phyloP scores from a whole-genome alignment of 2,329 filamentous ascomycete genomes.

The Arachnopeziza araneosa region DNA sequence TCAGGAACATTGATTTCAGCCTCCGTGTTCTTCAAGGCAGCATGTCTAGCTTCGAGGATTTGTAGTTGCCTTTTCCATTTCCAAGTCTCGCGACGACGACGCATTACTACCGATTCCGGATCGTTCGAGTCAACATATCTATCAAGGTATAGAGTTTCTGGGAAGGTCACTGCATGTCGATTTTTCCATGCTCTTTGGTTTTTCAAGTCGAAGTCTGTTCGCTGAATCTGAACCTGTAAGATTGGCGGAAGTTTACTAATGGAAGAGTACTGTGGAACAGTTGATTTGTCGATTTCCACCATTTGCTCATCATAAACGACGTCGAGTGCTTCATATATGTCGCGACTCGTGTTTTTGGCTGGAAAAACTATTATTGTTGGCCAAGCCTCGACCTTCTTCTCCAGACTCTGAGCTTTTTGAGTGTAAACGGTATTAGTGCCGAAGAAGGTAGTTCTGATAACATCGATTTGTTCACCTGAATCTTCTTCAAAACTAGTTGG shows the following conservation, averaged over 20 bases:
- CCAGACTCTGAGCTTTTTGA: constrained; percentile 43
- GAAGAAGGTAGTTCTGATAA: constrained; percentile 66
- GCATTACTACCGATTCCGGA: constrained; percentile 52
- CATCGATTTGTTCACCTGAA: constrained; percentile 73
- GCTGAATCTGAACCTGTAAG: constrained; percentile 83
- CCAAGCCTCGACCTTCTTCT: constrained; percentile 38
- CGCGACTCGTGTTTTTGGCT: constrained; percentile 43
- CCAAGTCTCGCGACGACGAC: constrained; percentile 67
- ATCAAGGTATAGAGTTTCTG: constrained; percentile 78
- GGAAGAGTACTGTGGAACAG: constrained; percentile 60
- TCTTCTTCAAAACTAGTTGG: constrained; percentile 56
- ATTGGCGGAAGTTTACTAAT: constrained; percentile 77
- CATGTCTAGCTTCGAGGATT: constrained; percentile 40
- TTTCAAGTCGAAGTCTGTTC: constrained; percentile 65
- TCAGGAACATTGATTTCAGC: constrained; percentile 25
- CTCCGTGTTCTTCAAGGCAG: constrained; percentile 20
- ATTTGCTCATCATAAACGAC: constrained; percentile 77
- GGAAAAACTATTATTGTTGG: constrained; percentile 57
- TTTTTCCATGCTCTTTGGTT: constrained; percentile 62
- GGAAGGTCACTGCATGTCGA: constrained; percentile 70
- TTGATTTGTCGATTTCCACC: constrained; percentile 58
- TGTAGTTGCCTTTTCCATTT: constrained; percentile 61
- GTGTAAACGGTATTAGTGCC: constrained; percentile 57
- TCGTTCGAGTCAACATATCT: constrained; percentile 71
- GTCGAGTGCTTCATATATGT: constrained; percentile 80